phyloP scores from a whole-genome alignment of 1,284 basidiomycete genomes.

The Cryptococcus wingfieldii region DNA sequence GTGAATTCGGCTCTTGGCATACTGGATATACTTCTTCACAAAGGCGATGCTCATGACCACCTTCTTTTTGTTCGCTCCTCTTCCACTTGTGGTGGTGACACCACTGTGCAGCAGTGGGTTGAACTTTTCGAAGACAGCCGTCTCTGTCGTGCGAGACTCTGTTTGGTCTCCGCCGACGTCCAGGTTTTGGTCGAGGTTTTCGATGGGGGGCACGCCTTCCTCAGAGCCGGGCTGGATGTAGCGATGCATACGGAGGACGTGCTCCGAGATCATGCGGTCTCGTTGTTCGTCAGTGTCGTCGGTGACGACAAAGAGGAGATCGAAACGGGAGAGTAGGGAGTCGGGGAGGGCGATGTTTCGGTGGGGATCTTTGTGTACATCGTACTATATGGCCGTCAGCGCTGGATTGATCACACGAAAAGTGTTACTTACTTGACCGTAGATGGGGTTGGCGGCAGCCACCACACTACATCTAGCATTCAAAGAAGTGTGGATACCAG shows the following conservation, averaged over 20 bases:
- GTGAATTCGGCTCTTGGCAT: slow-evolving; percentile 82
- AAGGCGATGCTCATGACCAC: slow-evolving; percentile 92
- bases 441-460: slow-evolving; percentile 97
- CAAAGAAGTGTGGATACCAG: slow-evolving; percentile 95
- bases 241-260: slow-evolving; percentile 95
- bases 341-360: slow-evolving; percentile 98
- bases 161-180: slow-evolving; percentile 67
- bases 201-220: slow-evolving; percentile 78
- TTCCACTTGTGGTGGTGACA: slow-evolving; percentile 58
- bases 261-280: slow-evolving; percentile 93
- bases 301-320: slow-evolving; percentile 95
- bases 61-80: slow-evolving; percentile 58
- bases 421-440: slow-evolving; percentile 71
- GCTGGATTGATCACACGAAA: not conserved
- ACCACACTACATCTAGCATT: slow-evolving; percentile 98
- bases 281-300: slow-evolving; percentile 95
- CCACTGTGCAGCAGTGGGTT: slow-evolving; percentile 93
- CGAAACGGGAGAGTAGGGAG: slow-evolving; percentile 97
- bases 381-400: slow-evolving; percentile 62
- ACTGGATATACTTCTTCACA: slow-evolving; percentile 98
- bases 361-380: slow-evolving; percentile 99
- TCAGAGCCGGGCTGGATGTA: slow-evolving; percentile 95
- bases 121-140: slow-evolving; percentile 89
- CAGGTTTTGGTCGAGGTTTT: slow-evolving; percentile 82
- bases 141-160: slow-evolving; percentile 58